Evolutionary conservation across 2,329 filamentous ascomycete genomes (phyloP).

Genomic region (Drechslerella stenobrocha): DNA sequence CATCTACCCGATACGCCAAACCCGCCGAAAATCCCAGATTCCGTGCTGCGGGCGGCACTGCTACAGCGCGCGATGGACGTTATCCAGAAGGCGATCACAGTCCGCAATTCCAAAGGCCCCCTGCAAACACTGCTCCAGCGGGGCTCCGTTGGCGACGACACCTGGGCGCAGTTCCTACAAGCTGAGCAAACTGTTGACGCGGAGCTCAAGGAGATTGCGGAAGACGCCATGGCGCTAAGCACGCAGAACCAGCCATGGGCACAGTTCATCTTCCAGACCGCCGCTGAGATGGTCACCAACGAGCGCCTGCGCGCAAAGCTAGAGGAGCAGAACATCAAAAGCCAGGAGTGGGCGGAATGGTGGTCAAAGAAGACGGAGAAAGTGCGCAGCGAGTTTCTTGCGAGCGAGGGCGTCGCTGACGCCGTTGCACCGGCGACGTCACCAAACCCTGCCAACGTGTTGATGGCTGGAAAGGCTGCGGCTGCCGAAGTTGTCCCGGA

Average conservation of each 20-base stretch:
- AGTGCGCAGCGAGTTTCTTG: slow-evolving; percentile 81
- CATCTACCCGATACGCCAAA: slow-evolving; percentile 68
- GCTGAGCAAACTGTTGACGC: slow-evolving; percentile 70
- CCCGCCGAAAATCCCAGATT: slow-evolving; percentile 69
- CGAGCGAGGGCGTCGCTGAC: slow-evolving; percentile 59
- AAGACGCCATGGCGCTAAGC: slow-evolving; percentile 94
- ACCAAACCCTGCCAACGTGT: slow-evolving; percentile 52
- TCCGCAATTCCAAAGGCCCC: slow-evolving; percentile 85
- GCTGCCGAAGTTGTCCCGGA: slow-evolving; percentile 8
- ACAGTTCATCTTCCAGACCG: slow-evolving; percentile 92
- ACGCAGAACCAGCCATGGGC: slow-evolving; percentile 87
- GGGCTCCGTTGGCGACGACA: slow-evolving; percentile 90
- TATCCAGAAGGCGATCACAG: slow-evolving; percentile 84
- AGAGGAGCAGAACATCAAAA: slow-evolving; percentile 72
- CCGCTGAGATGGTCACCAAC: slow-evolving; percentile 93
- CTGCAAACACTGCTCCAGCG: slow-evolving; percentile 80
- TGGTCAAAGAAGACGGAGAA: slow-evolving; percentile 77
- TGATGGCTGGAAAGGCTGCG: slow-evolving; percentile 49
- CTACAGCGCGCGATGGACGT: slow-evolving; percentile 88
- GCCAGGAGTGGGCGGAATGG: slow-evolving; percentile 78
- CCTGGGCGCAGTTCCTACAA: slow-evolving; percentile 87
- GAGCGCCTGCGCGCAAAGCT: slow-evolving; percentile 73
- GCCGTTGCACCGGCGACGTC: slow-evolving; percentile 54
- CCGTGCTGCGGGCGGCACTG: slow-evolving; percentile 82
- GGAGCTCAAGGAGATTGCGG: slow-evolving; percentile 94